These are phyloP conservation scores for Colletotrichum sp. DNA, from an alignment of 2,329 filamentous ascomycete genomes.

Conservation along the genomic window DNA sequence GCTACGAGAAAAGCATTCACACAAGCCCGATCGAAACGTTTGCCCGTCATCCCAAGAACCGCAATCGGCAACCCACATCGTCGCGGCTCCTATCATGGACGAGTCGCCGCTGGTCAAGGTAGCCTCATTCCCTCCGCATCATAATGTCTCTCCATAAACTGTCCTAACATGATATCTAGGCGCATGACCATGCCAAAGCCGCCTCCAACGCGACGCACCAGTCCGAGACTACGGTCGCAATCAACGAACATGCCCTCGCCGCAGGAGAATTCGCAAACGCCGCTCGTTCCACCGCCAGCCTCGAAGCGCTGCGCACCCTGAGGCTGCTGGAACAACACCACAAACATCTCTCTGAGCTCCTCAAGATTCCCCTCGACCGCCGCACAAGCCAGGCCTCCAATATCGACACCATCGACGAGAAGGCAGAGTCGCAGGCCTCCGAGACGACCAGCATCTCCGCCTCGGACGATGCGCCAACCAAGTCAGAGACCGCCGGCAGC, in stretches of 20 bases:
- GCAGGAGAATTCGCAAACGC: slow-evolving; percentile 89
- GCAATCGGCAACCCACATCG: neutral
- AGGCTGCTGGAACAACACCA: slow-evolving; percentile 89
- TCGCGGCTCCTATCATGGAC: slow-evolving; percentile 59
- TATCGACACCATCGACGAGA: slow-evolving; percentile 40
- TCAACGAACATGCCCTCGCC: slow-evolving; percentile 86
- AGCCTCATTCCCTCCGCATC: slow-evolving; percentile 31
- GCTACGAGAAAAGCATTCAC: neutral
- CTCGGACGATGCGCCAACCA: slow-evolving; percentile 23
- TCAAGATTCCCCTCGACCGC: slow-evolving; percentile 70
- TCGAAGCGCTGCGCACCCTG: slow-evolving; percentile 82
- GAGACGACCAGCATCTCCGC: neutral
- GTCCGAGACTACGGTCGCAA: slow-evolving; percentile 78
- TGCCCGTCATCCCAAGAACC: neutral
- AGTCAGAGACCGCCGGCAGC: slow-evolving; percentile 20
- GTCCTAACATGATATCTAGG: slow-evolving; percentile 50
- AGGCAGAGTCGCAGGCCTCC: slow-evolving; percentile 28
- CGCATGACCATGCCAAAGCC: slow-evolving; percentile 87
- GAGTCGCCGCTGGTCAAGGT: slow-evolving; percentile 71
- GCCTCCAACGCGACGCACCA: slow-evolving; percentile 79
- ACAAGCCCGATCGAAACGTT: neutral
- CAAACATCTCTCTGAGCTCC: slow-evolving; percentile 78
- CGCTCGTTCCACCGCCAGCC: slow-evolving; percentile 69
- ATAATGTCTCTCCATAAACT: slow-evolving; percentile 1
- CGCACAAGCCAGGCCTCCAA: slow-evolving; percentile 41